Evolutionary conservation across 2,329 filamentous ascomycete species (phyloP).

Genomic region (Moelleriella libera): DNA sequence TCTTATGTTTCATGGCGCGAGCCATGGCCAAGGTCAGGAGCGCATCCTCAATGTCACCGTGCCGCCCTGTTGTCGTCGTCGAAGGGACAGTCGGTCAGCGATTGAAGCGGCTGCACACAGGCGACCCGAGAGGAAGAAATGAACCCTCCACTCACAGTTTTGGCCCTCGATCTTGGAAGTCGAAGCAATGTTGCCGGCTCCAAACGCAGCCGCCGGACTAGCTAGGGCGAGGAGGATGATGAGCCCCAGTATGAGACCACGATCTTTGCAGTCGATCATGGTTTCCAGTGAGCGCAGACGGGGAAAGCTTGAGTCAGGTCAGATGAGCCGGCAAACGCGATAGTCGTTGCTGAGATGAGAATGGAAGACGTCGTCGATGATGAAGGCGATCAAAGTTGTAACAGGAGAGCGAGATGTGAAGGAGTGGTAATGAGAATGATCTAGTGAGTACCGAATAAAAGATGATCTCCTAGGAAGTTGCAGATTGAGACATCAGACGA

Average conservation of each 20-base stretch:
- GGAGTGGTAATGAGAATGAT: too few relatives aligned
- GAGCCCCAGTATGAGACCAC: slow-evolving; percentile 38
- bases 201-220: slow-evolving; percentile 61
- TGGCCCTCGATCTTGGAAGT: slow-evolving; percentile 69
- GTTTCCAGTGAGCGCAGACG: background rate
- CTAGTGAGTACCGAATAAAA: too few relatives aligned
- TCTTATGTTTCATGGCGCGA: slow-evolving; percentile 46
- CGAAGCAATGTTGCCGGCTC: slow-evolving; percentile 77
- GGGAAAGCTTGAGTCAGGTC: background rate
- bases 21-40: slow-evolving; percentile 57
- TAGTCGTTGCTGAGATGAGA: too few relatives aligned
- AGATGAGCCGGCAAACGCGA: background rate
- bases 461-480: too few relatives aligned
- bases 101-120: too few relatives aligned
- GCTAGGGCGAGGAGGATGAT: slow-evolving; percentile 52
- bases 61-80: slow-evolving; percentile 41
- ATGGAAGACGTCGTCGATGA: too few relatives aligned
- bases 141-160: slow-evolving; percentile 45
- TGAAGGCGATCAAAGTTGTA: too few relatives aligned
- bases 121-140: background rate
- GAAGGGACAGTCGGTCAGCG: background rate
- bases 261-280: slow-evolving; percentile 35
- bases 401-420: too few relatives aligned
- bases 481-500: too few relatives aligned
- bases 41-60: slow-evolving; percentile 88